Conservation (phyloP, 192 early-diverging fungal species). For the Coemansia sp. region DNA sequence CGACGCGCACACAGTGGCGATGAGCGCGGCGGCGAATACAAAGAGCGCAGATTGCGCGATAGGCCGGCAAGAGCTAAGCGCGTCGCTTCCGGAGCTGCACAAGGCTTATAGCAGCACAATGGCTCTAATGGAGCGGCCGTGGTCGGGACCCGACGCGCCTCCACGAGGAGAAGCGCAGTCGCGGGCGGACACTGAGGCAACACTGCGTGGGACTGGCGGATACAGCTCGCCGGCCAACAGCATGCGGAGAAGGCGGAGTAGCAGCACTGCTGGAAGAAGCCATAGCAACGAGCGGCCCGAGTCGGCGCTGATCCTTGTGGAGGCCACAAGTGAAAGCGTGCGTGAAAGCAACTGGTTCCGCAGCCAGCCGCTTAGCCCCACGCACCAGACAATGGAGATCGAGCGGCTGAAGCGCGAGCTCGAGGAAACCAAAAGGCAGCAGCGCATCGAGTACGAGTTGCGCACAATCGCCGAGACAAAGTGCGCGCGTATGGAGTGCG, state of each 20-base stretch:
- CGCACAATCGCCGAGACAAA: slow-evolving; percentile 54
- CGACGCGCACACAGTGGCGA: neutral
- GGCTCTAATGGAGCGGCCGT: neutral
- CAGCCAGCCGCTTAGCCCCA: slow-evolving; percentile 29
- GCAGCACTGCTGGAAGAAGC: neutral
- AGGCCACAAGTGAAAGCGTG: slow-evolving; percentile 38
- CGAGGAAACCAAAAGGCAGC: slow-evolving; percentile 20
- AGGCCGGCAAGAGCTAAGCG: neutral
- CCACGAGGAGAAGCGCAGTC: neutral
- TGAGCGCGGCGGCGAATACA: neutral
- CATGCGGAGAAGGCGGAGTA: neutral
- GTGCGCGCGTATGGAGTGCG: slow-evolving; percentile 51
- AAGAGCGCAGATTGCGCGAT: neutral
- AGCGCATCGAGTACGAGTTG: slow-evolving; percentile 44
- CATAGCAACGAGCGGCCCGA: slow-evolving; percentile 12
- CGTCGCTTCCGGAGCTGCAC: neutral
- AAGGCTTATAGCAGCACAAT: neutral
- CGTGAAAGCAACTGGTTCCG: slow-evolving; percentile 45
- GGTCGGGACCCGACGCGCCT: neutral
- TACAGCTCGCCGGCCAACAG: neutral
- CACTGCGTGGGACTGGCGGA: neutral
- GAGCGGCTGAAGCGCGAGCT: slow-evolving; percentile 24
- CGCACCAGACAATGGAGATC: slow-evolving; percentile 16
- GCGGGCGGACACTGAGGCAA: neutral
- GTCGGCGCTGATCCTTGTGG: slow-evolving; percentile 41